Evolutionary conservation across 768 basidiomycete genomes (phyloP).

Genomic region (Leccinum olivaceopallidum): DNA sequence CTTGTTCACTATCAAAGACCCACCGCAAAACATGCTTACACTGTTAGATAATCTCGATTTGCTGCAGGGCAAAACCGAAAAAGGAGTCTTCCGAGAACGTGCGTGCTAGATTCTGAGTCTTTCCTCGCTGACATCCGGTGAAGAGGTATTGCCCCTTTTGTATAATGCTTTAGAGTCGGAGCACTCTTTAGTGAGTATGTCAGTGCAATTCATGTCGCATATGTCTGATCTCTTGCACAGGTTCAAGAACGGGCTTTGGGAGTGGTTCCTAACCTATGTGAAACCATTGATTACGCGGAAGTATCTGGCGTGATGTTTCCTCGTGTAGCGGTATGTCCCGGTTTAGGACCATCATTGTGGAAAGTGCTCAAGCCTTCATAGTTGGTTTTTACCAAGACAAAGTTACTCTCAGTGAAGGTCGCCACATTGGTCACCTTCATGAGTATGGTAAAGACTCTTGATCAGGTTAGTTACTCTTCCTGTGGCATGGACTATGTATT

Average conservation of each 20-base stretch:
- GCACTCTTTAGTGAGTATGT: conserved; percentile 64
- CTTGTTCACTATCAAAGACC: conserved; percentile 87
- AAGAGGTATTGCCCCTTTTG: conserved; percentile 94
- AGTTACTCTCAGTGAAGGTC: conserved; percentile 88
- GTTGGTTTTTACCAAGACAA: conserved; percentile 93
- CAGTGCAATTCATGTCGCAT: not conserved
- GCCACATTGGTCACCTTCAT: conserved; percentile 82
- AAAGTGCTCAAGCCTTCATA: conserved; percentile 34
- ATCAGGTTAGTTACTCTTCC: conserved; percentile 56
- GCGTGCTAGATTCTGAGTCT: conserved; percentile 30
- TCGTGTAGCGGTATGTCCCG: conserved; percentile 76
- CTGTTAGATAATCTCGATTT: conserved; percentile 86
- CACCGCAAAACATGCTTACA: conserved; percentile 96
- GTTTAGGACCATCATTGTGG: conserved; percentile 10
- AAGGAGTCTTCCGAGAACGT: conserved; percentile 87
- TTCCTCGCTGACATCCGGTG: conserved; percentile 6
- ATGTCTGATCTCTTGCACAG: conserved; percentile 36
- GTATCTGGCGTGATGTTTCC: conserved; percentile 90
- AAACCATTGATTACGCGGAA: conserved; percentile 93
- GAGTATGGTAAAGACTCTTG: conserved; percentile 85
- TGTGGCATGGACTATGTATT: not conserved
- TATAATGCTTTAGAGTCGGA: conserved; percentile 98
- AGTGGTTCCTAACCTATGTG: conserved; percentile 83
- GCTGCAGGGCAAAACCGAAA: conserved; percentile 88
- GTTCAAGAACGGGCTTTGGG: conserved; percentile 92